Evolutionary conservation across 2,329 filamentous ascomycete species (phyloP).

Genomic region (Cryphonectria nitschkei): DNA sequence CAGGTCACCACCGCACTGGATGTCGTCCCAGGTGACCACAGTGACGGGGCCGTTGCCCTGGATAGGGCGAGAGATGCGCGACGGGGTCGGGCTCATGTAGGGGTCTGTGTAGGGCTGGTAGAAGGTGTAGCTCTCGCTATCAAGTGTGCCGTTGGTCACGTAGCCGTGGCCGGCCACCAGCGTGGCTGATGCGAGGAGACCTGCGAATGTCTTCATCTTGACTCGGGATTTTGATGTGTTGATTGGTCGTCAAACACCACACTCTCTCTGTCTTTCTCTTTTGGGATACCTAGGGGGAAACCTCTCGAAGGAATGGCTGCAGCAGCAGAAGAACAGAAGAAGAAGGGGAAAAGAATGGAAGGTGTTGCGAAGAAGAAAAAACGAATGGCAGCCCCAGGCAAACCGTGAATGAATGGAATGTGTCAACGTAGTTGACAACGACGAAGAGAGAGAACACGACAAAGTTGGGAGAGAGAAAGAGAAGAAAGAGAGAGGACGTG

Average conservation of each 20-base stretch:
- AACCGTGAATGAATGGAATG: slow-evolving; percentile 29
- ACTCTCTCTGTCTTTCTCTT: slow-evolving; percentile 15
- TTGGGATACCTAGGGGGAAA: slow-evolving; percentile 1
- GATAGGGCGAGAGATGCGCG: slow-evolving; percentile 58
- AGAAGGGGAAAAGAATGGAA: slow-evolving; percentile 10
- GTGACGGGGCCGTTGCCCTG: slow-evolving; percentile 62
- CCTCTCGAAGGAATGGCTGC: slow-evolving; percentile 21
- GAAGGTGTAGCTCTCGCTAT: slow-evolving; percentile 25
- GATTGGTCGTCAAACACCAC: no score
- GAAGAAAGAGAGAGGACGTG: neutral
- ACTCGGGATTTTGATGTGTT: slow-evolving; percentile 8
- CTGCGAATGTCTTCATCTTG: slow-evolving; percentile 31
- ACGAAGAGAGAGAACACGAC: slow-evolving; percentile 11
- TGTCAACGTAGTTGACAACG: slow-evolving; percentile 22
- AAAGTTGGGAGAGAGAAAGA: slow-evolving; percentile 6
- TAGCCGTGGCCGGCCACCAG: slow-evolving; percentile 29
- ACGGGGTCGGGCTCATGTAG: slow-evolving; percentile 18
- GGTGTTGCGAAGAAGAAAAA: slow-evolving; percentile 18
- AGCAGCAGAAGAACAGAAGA: neutral
- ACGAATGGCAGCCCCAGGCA: slow-evolving; percentile 31
- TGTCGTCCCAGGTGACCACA: slow-evolving; percentile 54
- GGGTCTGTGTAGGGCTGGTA: slow-evolving; percentile 27
- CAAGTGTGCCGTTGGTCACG: slow-evolving; percentile 26
- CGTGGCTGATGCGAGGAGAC: slow-evolving; percentile 22
- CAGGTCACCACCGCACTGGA: slow-evolving; percentile 60